Conservation (phyloP, 345 rosid genomes). For the Citrus glauca region DNA sequence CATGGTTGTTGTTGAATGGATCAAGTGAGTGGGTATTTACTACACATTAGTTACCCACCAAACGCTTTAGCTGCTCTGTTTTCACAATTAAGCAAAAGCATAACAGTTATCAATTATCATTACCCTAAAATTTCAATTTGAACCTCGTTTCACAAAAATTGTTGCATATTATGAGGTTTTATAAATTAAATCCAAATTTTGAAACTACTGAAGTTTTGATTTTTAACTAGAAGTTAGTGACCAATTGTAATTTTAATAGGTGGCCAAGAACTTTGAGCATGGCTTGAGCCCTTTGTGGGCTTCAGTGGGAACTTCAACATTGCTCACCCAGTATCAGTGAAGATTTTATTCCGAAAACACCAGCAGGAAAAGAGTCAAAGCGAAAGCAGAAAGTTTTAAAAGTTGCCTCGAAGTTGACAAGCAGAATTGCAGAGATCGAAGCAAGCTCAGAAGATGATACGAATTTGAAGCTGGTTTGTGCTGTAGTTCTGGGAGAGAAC, state of each 20-base stretch:
- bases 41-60: too few species aligned
- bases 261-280: constrained; percentile 51
- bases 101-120: too few species aligned
- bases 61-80: too few species aligned
- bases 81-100: too few species aligned
- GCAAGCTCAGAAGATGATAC: not conserved
- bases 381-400: constrained; percentile 13
- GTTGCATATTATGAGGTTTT: not conserved
- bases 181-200: not conserved
- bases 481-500: not conserved
- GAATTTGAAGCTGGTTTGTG: not conserved
- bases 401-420: constrained; percentile 8
- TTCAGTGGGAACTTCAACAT: constrained; percentile 38
- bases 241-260: constrained; percentile 12
- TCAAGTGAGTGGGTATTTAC: too few species aligned
- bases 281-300: constrained; percentile 48
- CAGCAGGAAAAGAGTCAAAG: constrained; percentile 25
- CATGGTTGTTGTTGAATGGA: too few species aligned
- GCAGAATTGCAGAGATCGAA: constrained; percentile 1
- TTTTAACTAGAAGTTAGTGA: not conserved
- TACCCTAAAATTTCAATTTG: not conserved
- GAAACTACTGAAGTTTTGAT: not conserved
- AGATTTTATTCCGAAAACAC: constrained; percentile 29
- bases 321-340: not conserved
- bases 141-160: not conserved